Evolutionary conservation across 140 eudicot species (phyloP).

Genomic region (Anethum foeniculum): DNA sequence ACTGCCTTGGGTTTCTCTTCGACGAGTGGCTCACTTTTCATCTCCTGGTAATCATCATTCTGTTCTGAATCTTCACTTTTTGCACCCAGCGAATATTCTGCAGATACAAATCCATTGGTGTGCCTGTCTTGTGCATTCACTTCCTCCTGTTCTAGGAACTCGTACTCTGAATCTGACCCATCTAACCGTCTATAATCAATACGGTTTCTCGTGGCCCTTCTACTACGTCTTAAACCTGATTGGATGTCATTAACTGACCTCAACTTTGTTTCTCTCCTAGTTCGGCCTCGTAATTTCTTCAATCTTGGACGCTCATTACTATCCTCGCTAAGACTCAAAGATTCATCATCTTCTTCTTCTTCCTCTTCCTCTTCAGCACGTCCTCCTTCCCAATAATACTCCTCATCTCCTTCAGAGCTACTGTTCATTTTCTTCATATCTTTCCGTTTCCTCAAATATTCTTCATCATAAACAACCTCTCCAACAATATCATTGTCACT

Average conservation of each 20-base stretch:
- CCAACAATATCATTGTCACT: constrained; percentile 82
- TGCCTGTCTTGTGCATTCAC: constrained; percentile 32
- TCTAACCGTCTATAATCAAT: constrained; percentile 63
- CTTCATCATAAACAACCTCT: constrained; percentile 91
- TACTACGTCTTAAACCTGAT: constrained; percentile 65
- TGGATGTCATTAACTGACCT: constrained; percentile 49
- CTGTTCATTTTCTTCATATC: constrained; percentile 50
- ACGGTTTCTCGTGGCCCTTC: constrained; percentile 56
- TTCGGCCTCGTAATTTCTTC: constrained; percentile 42
- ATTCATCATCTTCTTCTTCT: constrained; percentile 43
- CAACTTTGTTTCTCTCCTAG: constrained; percentile 48
- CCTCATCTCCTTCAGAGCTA: constrained; percentile 91
- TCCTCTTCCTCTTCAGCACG: constrained; percentile 68
- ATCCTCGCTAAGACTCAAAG: constrained; percentile 56
- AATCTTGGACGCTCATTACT: constrained; percentile 41
- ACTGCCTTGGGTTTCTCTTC: constrained; percentile 31
- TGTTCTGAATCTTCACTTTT: constrained; percentile 45
- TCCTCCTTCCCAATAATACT: constrained; percentile 62
- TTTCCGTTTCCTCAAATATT: constrained; percentile 58
- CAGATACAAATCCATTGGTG: constrained; percentile 32
- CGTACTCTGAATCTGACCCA: constrained; percentile 62
- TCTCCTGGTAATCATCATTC: constrained; percentile 26
- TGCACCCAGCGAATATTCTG: constrained; percentile 45
- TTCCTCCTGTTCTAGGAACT: constrained; percentile 40
- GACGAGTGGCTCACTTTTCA: constrained; percentile 29